phyloP scores from a whole-genome alignment of 2,329 filamentous ascomycete genomes.

The Monilinia fructigena region DNA sequence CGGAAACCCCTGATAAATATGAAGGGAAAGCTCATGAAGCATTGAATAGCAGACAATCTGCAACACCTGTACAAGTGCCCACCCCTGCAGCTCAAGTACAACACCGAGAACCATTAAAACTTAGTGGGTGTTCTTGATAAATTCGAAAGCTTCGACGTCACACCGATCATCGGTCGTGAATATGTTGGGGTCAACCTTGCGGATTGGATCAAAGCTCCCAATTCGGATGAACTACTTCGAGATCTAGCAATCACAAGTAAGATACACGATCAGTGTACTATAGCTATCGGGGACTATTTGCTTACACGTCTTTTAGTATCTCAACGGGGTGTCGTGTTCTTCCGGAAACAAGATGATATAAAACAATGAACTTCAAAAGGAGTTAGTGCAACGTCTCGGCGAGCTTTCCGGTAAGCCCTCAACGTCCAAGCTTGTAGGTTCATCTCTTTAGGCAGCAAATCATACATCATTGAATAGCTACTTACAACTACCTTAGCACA shows the following conservation, averaged over 20 bases:
- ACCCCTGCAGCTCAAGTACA: conserved; percentile 12
- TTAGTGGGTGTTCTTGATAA: conserved; percentile 36
- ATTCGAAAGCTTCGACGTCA: conserved; percentile 43
- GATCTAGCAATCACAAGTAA: conserved; percentile 50
- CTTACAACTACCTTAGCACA: conserved; percentile 45
- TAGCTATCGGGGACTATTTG: neutral
- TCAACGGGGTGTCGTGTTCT: conserved; percentile 68
- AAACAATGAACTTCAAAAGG: conserved; percentile 64
- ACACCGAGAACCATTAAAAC: conserved; percentile 36
- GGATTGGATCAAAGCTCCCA: conserved; percentile 48
- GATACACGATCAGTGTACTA: conserved; percentile 24
- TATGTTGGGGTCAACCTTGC: conserved; percentile 45
- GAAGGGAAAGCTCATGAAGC: neutral
- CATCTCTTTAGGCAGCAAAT: neutral
- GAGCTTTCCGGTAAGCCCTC: conserved; percentile 56
- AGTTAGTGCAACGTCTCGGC: conserved; percentile 60
- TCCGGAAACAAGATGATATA: conserved; percentile 61
- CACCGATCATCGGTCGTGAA: conserved; percentile 49
- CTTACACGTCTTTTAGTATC: conserved; percentile 51
- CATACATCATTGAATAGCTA: neutral
- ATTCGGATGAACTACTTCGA: conserved; percentile 48
- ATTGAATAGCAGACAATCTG: conserved; percentile 19
- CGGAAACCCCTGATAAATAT: conserved; percentile 16
- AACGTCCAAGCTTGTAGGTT: conserved; percentile 48
- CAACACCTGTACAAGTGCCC: conserved; percentile 31